A percentile compares a stretch with the other conserved stretches of the same genome.
phyloP scores from a whole-genome alignment of 2,329 filamentous ascomycete genomes.

The Blastomyces parvus region DNA sequence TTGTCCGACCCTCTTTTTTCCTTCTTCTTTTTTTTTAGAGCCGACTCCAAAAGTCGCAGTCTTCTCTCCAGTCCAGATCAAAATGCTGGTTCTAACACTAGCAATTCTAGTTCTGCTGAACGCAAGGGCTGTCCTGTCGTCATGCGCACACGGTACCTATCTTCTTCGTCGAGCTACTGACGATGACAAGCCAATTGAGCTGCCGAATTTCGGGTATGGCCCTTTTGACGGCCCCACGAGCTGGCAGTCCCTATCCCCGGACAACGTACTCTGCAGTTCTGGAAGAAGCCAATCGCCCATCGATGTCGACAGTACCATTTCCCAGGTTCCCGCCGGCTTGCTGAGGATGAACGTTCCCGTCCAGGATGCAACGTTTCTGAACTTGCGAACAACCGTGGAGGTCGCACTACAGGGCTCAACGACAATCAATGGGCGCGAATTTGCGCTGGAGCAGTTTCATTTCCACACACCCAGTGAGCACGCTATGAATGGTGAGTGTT shows the following conservation, averaged over 20 bases:
- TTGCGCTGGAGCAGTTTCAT: conserved; percentile 47
- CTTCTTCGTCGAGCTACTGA: conserved; percentile 24
- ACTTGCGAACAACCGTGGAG: conserved; percentile 40
- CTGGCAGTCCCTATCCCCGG: conserved; percentile 41
- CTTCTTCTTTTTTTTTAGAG: too few relatives aligned
- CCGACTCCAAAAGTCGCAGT: too few relatives aligned
- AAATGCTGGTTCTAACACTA: conserved; percentile 7
- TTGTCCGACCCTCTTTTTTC: not conserved
- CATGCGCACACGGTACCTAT: conserved; percentile 36
- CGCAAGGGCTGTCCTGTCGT: conserved; percentile 23
- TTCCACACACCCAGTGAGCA: conserved; percentile 55
- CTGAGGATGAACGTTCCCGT: conserved; percentile 20
- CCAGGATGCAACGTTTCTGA: conserved; percentile 33
- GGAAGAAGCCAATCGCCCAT: conserved; percentile 50
- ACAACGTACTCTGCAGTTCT: conserved; percentile 40
- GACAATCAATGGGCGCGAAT: conserved; percentile 32
- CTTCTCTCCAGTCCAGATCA: not conserved
- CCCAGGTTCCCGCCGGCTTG: conserved; percentile 15
- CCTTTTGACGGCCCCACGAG: conserved; percentile 41
- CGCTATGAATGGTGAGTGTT: conserved; percentile 41
- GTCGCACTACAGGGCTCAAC: conserved; percentile 46
- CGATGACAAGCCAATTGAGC: conserved; percentile 23
- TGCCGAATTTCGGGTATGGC: conserved; percentile 36
- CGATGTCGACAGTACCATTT: conserved; percentile 34
- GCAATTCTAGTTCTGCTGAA: conserved; percentile 7